Evolutionary conservation across 2,329 filamentous ascomycete genomes (phyloP).

Genomic region (Cephalotrichum gorgonifer): DNA sequence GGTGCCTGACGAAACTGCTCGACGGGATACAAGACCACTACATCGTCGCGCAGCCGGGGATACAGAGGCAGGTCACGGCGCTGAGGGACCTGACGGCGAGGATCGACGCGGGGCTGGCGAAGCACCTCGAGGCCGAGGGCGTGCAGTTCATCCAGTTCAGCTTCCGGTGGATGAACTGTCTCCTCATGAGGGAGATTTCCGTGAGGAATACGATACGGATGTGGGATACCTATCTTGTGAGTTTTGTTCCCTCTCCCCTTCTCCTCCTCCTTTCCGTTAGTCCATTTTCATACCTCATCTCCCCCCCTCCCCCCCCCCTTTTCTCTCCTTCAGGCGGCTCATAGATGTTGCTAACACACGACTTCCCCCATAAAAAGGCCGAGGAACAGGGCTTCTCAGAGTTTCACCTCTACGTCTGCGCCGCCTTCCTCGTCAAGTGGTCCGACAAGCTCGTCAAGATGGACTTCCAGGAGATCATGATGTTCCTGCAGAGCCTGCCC

Average conservation of each 20-base stretch:
- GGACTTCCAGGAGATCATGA: constrained; percentile 99
- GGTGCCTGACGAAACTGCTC: constrained; percentile 95
- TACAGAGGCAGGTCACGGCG: constrained; percentile 84
- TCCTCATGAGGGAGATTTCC: constrained; percentile 94
- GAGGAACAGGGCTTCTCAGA: constrained; percentile 98
- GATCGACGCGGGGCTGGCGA: constrained; percentile 76
- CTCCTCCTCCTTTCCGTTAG: constrained; percentile 7
- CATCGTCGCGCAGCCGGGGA: constrained; percentile 93
- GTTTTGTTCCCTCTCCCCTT: constrained; percentile 15
- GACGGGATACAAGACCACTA: constrained; percentile 99
- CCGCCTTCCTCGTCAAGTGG: constrained; percentile 97
- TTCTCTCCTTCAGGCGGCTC: not conserved
- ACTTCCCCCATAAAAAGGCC: constrained; percentile 55
- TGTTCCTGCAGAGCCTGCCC: constrained; percentile 93
- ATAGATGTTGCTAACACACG: not conserved
- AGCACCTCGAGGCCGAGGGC: constrained; percentile 79
- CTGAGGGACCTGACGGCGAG: constrained; percentile 82
- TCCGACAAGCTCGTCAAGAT: constrained; percentile 88
- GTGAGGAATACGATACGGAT: constrained; percentile 95
- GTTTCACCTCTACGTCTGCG: constrained; percentile 97
- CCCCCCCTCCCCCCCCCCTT: not conserved
- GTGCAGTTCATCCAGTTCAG: constrained; percentile 99
- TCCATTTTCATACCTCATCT: constrained; percentile 1
- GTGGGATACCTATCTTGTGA: constrained; percentile 98
- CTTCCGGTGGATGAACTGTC: constrained; percentile 99